Percentiles rank a stretch among this genome's conserved stretches.
Conservation (phyloP, 139 green algal species). For the Pleodorina starrii region DNA sequence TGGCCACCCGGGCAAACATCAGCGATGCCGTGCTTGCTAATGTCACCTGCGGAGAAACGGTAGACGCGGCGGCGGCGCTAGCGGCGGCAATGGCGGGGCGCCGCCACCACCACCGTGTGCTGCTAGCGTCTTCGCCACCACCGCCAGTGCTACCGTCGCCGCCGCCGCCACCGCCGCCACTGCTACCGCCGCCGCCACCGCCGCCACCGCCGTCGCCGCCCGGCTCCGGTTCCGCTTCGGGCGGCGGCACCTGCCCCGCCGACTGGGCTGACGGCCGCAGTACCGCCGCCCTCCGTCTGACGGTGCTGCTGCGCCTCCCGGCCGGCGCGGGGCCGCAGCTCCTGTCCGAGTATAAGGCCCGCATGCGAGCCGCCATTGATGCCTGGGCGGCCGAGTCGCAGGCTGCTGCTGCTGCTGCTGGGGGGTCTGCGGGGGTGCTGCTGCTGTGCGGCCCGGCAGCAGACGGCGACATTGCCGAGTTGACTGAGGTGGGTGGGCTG, state of each 20-base stretch:
- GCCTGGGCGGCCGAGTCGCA: neutral
- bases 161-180: no score
- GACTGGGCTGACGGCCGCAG: no score
- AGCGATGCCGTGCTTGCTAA: neutral
- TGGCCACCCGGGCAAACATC: neutral
- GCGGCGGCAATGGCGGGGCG: neutral
- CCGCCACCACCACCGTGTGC: neutral
- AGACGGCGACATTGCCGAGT: neutral
- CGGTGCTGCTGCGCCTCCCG: neutral
- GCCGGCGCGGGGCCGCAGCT: neutral
- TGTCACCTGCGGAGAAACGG: neutral
- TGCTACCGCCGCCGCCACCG: no score
- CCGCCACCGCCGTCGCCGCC: no score
- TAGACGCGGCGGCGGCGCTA: neutral
- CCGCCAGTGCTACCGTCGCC: no score
- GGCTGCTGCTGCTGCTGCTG: neutral
- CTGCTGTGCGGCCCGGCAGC: neutral
- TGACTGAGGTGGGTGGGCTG: constrained; percentile 1
- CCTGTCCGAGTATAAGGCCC: neutral
- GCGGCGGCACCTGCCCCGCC: neutral
- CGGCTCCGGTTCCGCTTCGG: neutral
- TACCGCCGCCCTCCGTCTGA: neutral
- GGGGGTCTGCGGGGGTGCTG: neutral
- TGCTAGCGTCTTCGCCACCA: neutral
- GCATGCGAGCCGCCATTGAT: neutral